Evolutionary conservation across 2,329 filamentous ascomycete species (phyloP), one percentile per base, ranked within the genome.

Genomic region (Dichotomopilus funicola): DNA sequence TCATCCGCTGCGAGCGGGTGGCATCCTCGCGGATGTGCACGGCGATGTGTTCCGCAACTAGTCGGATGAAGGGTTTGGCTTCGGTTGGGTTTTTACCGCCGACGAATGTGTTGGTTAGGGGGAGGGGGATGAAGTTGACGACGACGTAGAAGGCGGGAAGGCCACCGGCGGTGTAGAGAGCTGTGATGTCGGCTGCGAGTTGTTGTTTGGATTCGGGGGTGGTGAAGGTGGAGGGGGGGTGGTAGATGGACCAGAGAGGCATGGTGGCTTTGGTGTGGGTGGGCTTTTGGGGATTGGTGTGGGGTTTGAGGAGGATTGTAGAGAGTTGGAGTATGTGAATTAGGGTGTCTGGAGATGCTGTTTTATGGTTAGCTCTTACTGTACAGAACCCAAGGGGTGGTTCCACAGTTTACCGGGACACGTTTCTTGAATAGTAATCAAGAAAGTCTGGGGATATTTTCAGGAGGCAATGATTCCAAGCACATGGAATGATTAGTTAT

Each of bases 171-270:
- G 56, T 60, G 55, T 63, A 63, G 33, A 59, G 49, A 10, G 38
- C n/a, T 2, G 54, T 63, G 19, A 63, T 55, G 54, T 57, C 51
- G 27, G 36, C 37, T 2, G 49, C 55, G 19, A 63, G 56, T 5
- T 51, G 41, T 12, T 59, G 52, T 19, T 60, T 61, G 45, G 51
- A 51, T 10, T 52, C 42, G 6, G 52, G 42, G 44, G 58, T 59
- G 43, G 45, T 36, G 51, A 63, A 63, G 44, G 55, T 51, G 9
- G 40, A 36, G 3, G 54, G 53, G 34, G 61, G 59, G 56, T 63
- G 59, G 59, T 46, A 63, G 51, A 63, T 51, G 13, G 55, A 51
- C 61, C 61, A 63, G 54, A 63, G 59, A 31, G 61, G 61, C 61
- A 63, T 63, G 33, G 4, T 55, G 48, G 19, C 2, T 27, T 2